Evolutionary conservation across 2,329 filamentous ascomycete species (phyloP), one percentile per base, ranked within the genome.

Genomic region (Pleoardoris graminearum): DNA sequence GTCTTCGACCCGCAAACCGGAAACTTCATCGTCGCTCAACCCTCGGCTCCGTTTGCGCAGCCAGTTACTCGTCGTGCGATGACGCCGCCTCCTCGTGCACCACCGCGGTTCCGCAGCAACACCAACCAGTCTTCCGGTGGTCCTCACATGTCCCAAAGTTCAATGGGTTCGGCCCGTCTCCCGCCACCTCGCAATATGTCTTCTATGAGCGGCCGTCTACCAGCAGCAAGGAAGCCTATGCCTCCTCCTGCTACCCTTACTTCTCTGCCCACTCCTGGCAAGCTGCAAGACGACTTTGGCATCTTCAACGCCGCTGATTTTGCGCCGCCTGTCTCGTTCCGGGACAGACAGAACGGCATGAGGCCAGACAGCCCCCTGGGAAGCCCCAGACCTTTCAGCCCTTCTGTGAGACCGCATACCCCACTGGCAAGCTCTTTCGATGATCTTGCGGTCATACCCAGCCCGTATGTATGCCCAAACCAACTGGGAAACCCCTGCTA

Each of bases 51-150:
- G 2, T 97, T 89, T 63, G 89, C 92, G 10, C 85, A 97, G 73
- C 91, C 90, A 10, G 83, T 96, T 14, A 87, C 85, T 58, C 89
- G 93, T 63, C 89, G 93, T 66, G 93, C 93, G 47, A 97, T 97
- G 93, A 97, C 93, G 17, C 93, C 93, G 47, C 93, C 93, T 16
- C 92, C 93, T 60, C 81, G 82, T 50, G 85, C 82, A 53, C 83
- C 85, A 45, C 82, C 84, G 12, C 79, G 83, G 51, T 83, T 74
- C 68, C 68, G 69, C 41, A 72, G 68, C 55, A 76, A 67, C 58
- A 65, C 59, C 22, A 63, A 61, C 37, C 27, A 32, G 0, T 62
- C 64, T 41, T 61, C 61, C 36, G 57, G 54, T 57, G 44, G 44
- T 5, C 74, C 75, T 10, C 79, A 81, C 62, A 77, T 77, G 69